Evolutionary conservation across 228 moss, liverwort and hornwort species (phyloP).

Genomic region (Sphagnum magellanicum): DNA sequence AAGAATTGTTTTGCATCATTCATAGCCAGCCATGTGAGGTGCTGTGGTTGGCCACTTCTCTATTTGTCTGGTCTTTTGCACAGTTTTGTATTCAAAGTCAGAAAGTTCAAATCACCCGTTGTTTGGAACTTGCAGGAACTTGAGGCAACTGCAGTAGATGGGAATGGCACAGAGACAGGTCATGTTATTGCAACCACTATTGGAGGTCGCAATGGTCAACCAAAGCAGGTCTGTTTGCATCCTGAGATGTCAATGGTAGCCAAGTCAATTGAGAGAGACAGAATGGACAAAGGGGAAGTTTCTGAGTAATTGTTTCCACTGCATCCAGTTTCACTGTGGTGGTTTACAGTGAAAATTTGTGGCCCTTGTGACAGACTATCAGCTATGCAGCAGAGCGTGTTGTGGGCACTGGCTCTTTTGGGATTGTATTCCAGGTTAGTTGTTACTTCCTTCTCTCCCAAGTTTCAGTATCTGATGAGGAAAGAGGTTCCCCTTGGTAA

Average conservation of each 20-base stretch:
- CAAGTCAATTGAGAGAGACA: not conserved
- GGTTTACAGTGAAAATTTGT: not conserved
- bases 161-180: slow-evolving; percentile 57
- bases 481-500: not conserved
- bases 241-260: too few species aligned
- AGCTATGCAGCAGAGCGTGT: slow-evolving; percentile 60
- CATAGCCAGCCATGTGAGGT: too few species aligned
- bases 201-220: slow-evolving; percentile 61
- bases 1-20: too few species aligned
- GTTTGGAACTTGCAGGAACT: slow-evolving; percentile 22
- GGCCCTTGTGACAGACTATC: slow-evolving; percentile 26
- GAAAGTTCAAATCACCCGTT: too few species aligned
- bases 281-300: not conserved
- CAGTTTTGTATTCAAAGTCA: too few species aligned
- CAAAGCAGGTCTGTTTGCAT: slow-evolving; percentile 36
- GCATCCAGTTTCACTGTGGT: slow-evolving; percentile 1
- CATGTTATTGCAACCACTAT: slow-evolving; percentile 58
- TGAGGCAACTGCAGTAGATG: slow-evolving; percentile 50
- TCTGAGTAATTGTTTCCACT: not conserved
- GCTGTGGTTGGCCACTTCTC: not conserved
- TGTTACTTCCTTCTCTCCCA: not conserved
- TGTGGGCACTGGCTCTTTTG: slow-evolving; percentile 55
- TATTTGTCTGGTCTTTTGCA: not conserved
- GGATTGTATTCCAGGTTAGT: slow-evolving; percentile 53
- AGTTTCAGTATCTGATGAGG: not conserved